These are phyloP conservation scores for Alternaria sp. DNA, from an alignment of 2,329 filamentous ascomycete species.

Conservation along the genomic window DNA sequence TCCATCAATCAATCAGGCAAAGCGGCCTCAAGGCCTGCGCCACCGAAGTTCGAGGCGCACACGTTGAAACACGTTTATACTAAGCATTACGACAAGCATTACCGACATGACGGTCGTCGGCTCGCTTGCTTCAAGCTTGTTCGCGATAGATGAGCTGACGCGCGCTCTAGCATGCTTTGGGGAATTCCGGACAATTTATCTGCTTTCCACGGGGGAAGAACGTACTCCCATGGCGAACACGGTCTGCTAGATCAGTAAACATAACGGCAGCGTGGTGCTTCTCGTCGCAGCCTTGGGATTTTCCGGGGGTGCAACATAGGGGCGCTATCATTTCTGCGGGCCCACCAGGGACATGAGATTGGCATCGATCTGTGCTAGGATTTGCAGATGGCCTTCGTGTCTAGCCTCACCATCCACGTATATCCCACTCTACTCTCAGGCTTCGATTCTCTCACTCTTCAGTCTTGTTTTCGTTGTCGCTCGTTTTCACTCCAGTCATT, in stretches of 20 bases:
- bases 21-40: neutral
- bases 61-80: neutral
- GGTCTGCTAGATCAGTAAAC: neutral
- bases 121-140: constrained; percentile 2
- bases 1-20: neutral
- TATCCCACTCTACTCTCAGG: constrained; percentile 2
- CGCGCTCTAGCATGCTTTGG: neutral
- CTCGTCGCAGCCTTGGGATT: neutral
- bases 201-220: neutral
- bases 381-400: neutral
- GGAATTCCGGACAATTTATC: neutral
- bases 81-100: constrained; percentile 8
- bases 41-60: neutral
- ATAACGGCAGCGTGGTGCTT: neutral
- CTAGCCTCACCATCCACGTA: neutral
- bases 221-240: neutral
- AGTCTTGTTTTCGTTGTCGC: neutral
- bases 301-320: neutral
- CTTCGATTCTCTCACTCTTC: neutral
- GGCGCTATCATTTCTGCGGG: neutral
- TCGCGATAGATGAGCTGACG: constrained; percentile 4
- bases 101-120: neutral
- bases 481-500: constrained; percentile 19
- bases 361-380: neutral
- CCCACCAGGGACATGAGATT: neutral